Conservation (phyloP, 2,329 filamentous ascomycete genomes). For the Lasiodiplodia hormozganensis region DNA sequence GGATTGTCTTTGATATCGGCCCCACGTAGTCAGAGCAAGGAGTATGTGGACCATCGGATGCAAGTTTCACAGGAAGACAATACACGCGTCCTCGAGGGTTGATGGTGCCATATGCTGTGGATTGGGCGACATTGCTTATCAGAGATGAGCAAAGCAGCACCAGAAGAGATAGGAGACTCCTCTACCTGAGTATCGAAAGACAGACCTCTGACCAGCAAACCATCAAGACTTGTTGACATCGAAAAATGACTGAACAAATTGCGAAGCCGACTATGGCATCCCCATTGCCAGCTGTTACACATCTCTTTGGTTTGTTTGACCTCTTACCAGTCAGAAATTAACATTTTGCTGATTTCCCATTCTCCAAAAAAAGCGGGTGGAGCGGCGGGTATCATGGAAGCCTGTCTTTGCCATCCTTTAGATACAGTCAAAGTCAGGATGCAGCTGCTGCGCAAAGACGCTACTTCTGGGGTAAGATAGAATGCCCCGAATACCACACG, state of each 20-base stretch:
- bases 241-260: background rate
- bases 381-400: conserved; percentile 14
- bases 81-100: background rate
- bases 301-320: background rate
- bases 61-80: background rate
- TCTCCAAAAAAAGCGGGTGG: background rate
- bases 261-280: background rate
- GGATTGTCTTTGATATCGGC: background rate
- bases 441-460: background rate
- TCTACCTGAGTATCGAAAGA: no score
- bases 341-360: background rate
- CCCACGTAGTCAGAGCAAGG: background rate
- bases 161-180: no score
- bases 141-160: no score
- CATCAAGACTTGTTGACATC: no score
- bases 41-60: background rate
- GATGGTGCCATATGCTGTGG: background rate
- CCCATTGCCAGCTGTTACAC: background rate
- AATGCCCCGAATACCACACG: no score
- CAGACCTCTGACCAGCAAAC: no score
- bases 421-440: conserved; percentile 11
- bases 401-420: conserved; percentile 10
- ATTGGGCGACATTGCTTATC: no score
- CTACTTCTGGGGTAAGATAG: background rate
- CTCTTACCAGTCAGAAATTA: background rate